Conservation (phyloP, 345 rosid species). For the Erysimum cheiranthoides region DNA sequence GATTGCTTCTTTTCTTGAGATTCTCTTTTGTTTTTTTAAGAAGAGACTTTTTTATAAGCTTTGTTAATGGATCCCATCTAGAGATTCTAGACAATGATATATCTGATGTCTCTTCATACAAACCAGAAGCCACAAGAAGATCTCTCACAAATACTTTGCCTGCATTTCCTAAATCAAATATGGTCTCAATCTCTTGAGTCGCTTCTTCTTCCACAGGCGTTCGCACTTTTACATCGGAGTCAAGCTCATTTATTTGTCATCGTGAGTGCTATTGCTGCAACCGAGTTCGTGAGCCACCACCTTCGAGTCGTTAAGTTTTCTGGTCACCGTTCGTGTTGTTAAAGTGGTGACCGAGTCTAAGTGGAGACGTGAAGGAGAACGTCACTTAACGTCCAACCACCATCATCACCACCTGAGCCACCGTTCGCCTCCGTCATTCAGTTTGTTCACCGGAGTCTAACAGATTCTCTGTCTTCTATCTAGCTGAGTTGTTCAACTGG, state of each 20-base stretch:
- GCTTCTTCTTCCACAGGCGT: conserved; percentile 48
- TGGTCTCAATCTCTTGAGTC: conserved; percentile 45
- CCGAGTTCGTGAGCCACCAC: too few species aligned
- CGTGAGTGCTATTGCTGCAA: background rate
- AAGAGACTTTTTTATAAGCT: conserved; percentile 60
- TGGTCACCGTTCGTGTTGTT: too few species aligned
- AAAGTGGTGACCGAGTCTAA: too few species aligned
- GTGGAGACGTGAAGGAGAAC: too few species aligned
- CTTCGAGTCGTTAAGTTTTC: too few species aligned
- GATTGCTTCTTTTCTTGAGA: conserved; percentile 46
- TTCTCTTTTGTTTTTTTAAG: conserved; percentile 67
- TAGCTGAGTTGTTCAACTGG: conserved; percentile 10
- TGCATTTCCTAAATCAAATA: conserved; percentile 60
- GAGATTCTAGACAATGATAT: conserved; percentile 43
- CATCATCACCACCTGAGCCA: too few species aligned
- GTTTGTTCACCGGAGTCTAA: background rate
- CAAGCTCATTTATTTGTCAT: conserved; percentile 73
- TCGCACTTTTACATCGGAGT: conserved; percentile 48
- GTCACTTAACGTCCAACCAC: too few species aligned
- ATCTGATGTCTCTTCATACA: conserved; percentile 60
- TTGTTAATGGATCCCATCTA: conserved; percentile 58
- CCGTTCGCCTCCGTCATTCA: too few species aligned
- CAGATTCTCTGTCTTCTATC: conserved; percentile 35
- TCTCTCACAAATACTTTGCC: conserved; percentile 70
- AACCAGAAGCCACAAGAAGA: conserved; percentile 81